phyloP scores from a whole-genome alignment of 2,329 filamentous ascomycete genomes.

The Dothideomycetidae sp. region DNA sequence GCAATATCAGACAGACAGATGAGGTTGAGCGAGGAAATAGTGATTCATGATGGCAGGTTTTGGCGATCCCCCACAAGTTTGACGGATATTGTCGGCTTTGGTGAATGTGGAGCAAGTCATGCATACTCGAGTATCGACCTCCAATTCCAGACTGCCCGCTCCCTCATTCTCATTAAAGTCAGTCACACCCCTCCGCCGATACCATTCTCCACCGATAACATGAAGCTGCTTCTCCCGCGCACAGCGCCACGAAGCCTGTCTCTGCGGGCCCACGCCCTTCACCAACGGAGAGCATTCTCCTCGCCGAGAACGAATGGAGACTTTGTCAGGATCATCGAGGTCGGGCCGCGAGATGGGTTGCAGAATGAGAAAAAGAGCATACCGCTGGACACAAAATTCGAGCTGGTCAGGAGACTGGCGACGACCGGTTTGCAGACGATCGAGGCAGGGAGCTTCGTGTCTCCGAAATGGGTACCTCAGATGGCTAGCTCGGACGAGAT shows the following conservation, averaged over 20 bases:
- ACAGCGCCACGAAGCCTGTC: slow-evolving; percentile 4
- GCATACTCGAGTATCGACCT: too few relatives aligned
- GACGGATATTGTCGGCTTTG: background rate
- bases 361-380: slow-evolving; percentile 70
- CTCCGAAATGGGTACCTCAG: slow-evolving; percentile 77
- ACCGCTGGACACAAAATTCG: slow-evolving; percentile 57
- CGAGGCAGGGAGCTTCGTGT: slow-evolving; percentile 70
- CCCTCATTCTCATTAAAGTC: too few relatives aligned
- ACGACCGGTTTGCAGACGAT: slow-evolving; percentile 57
- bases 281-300: slow-evolving; percentile 15
- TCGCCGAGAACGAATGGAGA: slow-evolving; percentile 21
- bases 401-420: slow-evolving; percentile 56
- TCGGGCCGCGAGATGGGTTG: slow-evolving; percentile 72
- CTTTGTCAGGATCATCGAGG: slow-evolving; percentile 55
- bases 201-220: too few relatives aligned
- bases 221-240: slow-evolving; percentile 5
- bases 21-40: background rate
- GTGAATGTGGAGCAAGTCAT: too few relatives aligned
- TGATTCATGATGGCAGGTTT: background rate
- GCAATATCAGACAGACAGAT: too few relatives aligned
- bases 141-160: too few relatives aligned
- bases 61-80: background rate
- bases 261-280: background rate
- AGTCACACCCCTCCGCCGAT: too few relatives aligned
- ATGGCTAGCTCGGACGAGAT: slow-evolving; percentile 70